Evolutionary conservation across 306 rosid species (phyloP).

Genomic region (Rubus idaeus): DNA sequence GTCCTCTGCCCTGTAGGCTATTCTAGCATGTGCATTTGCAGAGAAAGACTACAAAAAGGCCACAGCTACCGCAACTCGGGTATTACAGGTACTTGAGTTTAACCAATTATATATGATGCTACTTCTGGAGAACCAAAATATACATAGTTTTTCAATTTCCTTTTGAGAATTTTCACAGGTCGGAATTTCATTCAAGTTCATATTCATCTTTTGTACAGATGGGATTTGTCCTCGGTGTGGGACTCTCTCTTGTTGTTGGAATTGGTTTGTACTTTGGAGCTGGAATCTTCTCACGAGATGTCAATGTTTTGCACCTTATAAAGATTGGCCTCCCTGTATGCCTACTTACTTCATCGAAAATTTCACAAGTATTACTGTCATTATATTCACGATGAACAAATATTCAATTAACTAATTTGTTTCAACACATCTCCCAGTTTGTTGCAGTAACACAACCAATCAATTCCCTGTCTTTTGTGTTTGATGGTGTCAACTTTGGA

Average conservation of each 20-base stretch:
- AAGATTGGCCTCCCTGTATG: slow-evolving; percentile 74
- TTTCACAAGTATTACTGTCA: background rate
- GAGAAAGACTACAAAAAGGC: slow-evolving; percentile 75
- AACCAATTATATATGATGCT: background rate
- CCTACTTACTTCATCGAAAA: background rate
- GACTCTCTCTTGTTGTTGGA: slow-evolving; percentile 69
- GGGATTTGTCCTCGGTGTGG: slow-evolving; percentile 77
- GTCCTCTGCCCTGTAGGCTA: slow-evolving; percentile 47
- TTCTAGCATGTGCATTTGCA: slow-evolving; percentile 84
- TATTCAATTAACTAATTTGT: background rate
- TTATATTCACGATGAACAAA: background rate
- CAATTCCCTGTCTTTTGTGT: slow-evolving; percentile 83
- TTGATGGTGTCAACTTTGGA: slow-evolving; percentile 93
- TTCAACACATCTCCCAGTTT: slow-evolving; percentile 47
- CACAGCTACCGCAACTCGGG: slow-evolving; percentile 51
- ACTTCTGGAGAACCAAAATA: background rate
- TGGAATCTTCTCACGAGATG: slow-evolving; percentile 63
- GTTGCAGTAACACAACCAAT: slow-evolving; percentile 97
- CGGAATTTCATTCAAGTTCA: background rate
- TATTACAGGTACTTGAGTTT: slow-evolving; percentile 47
- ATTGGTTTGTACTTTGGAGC: slow-evolving; percentile 79
- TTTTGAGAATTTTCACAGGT: background rate
- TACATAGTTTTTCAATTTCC: background rate
- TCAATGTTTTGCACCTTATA: slow-evolving; percentile 70
- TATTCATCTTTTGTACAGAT: slow-evolving; percentile 41